Conservation (phyloP, 2,329 filamentous ascomycete species). For the Coniochaeta pulveracea region DNA sequence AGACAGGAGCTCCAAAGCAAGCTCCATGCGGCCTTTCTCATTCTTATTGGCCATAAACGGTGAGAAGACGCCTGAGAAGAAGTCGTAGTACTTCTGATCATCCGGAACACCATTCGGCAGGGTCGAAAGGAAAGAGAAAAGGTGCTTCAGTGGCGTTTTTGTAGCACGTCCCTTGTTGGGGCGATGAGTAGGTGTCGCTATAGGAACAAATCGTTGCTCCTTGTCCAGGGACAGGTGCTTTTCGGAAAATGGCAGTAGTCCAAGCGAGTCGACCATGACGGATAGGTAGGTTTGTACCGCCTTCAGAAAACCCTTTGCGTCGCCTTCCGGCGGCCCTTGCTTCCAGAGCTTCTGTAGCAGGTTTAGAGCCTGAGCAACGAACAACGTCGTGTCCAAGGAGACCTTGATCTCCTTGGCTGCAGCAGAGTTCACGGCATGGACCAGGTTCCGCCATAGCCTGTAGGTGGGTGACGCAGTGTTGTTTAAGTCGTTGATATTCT, state of each 20-base stretch:
- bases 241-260: constrained; percentile 51
- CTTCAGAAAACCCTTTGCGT: constrained; percentile 39
- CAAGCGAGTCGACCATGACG: constrained; percentile 38
- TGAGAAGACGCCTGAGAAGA: constrained; percentile 39
- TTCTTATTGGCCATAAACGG: constrained; percentile 47
- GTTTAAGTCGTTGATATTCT: constrained; percentile 50
- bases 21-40: constrained; percentile 28
- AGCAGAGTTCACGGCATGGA: constrained; percentile 53
- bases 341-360: constrained; percentile 62
- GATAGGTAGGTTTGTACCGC: constrained; percentile 40
- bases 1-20: constrained; percentile 40
- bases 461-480: constrained; percentile 41
- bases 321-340: constrained; percentile 35
- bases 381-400: constrained; percentile 70
- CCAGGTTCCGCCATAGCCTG: constrained; percentile 49
- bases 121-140: constrained; percentile 49
- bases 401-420: constrained; percentile 83
- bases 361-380: constrained; percentile 61
- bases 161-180: constrained; percentile 37
- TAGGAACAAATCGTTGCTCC: constrained; percentile 47
- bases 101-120: constrained; percentile 35
- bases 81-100: constrained; percentile 29
- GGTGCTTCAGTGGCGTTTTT: constrained; percentile 52
- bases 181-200: constrained; percentile 56
- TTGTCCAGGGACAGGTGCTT: constrained; percentile 40